Conservation (phyloP, 768 basidiomycete species). For the Antrodiella citrinella region DNA sequence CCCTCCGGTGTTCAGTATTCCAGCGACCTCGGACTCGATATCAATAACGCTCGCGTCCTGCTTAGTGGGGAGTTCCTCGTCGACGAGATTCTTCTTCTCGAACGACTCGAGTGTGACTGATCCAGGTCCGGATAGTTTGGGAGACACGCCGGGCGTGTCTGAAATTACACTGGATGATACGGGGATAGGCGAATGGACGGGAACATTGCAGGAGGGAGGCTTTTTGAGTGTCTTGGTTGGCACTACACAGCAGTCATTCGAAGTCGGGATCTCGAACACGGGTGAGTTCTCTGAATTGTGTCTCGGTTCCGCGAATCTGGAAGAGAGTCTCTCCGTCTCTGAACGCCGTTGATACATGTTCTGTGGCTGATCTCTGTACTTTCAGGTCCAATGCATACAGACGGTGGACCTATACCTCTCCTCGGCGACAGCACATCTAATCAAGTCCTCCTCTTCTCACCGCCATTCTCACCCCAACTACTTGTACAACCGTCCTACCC, state of each 20-base stretch:
- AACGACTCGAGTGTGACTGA: conserved; percentile 34
- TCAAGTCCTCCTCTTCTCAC: conserved; percentile 67
- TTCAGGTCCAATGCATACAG: conserved; percentile 42
- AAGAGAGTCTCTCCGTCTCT: background rate
- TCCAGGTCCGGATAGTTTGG: conserved; percentile 28
- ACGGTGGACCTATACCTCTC: conserved; percentile 37
- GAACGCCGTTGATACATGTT: background rate
- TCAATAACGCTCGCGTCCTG: conserved; percentile 28
- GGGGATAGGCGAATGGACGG: conserved; percentile 48
- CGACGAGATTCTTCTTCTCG: conserved; percentile 52
- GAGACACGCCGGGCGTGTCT: conserved; percentile 29
- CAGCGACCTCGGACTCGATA: conserved; percentile 16
- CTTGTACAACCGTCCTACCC: conserved; percentile 45
- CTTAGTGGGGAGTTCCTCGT: conserved; percentile 10
- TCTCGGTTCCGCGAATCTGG: background rate
- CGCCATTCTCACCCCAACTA: conserved; percentile 33
- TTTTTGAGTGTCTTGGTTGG: conserved; percentile 37
- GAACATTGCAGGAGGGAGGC: conserved; percentile 38
- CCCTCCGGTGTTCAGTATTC: conserved; percentile 21
- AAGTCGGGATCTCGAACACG: conserved; percentile 46
- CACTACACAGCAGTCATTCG: conserved; percentile 31
- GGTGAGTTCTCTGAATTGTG: conserved; percentile 11
- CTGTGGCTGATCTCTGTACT: background rate
- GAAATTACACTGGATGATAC: conserved; percentile 37
- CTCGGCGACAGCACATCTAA: conserved; percentile 71